Base-by-base conservation (phyloP, 2,329 filamentous ascomycete species). In the Arthrobotrys musiformis region DNA sequence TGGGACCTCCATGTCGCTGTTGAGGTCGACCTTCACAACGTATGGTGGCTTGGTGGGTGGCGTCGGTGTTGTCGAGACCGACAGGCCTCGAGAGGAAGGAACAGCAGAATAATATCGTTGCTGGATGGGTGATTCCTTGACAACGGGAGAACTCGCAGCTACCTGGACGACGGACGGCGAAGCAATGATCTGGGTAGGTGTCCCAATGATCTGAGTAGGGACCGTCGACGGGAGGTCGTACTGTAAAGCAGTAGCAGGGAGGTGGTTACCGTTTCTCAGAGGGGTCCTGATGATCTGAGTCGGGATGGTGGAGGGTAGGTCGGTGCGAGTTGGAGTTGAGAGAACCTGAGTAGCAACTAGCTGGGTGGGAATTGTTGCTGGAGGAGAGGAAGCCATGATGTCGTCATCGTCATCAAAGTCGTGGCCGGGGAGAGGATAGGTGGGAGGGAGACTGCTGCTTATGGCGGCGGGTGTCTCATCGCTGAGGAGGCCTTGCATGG, bases 101-200 rank as follows among this genome's bases (percentile, higher is more conserved):
- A n/a, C n/a, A n/a, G n/a, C n/a, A n/a, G n/a, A n/a, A n/a, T n/a
- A n/a, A n/a, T n/a, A n/a, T 78, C 68, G 81, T 66, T 82, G 82
- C 37, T 84, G 82, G n/a, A 84, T 83, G 37, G 85, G 83, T 24
- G 83, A 81, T 13, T 84, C 82, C n/a, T 85, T 83, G 74, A 88
- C 87, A 70, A 90, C 87, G 1, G 93, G 94, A 0, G 94, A 97
- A 2, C 94, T 97, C n/a, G 93, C 92, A 30, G 91, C 90, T 2
- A 97, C 94, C 83, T 97, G 94, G 69, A 97, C 85, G 61, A 87
- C 82, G 40, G 86, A 82, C 58, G 82, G 80, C n/a, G 28, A 22
- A 6, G 50, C 28, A 11, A 68, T 87, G 86, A 26, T 86, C 87
- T 19, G 80, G 78, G 2, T 85, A 82, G 85, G 85, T 19, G 86